Percentiles rank a stretch among this genome's conserved stretches.
Conservation (phyloP, 2,329 filamentous ascomycete genomes). For the Tolypocladium paradoxum region DNA sequence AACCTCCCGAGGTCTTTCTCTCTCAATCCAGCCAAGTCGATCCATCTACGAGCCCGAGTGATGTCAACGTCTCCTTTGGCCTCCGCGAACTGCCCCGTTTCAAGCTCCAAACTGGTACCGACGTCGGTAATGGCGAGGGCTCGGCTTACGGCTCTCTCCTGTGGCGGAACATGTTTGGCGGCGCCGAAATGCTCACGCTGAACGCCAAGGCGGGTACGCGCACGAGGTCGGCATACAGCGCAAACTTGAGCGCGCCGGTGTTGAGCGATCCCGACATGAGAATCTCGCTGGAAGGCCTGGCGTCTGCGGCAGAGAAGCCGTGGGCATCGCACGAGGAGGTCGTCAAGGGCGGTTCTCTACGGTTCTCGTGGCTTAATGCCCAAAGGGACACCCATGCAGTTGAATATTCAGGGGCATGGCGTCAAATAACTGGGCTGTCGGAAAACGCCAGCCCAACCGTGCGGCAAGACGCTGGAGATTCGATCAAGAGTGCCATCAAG, state of each 20-base stretch:
- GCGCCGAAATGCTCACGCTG: slow-evolving; percentile 78
- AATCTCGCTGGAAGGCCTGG: slow-evolving; percentile 67
- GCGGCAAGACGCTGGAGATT: slow-evolving; percentile 77
- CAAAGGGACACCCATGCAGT: slow-evolving; percentile 63
- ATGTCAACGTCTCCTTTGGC: slow-evolving; percentile 74
- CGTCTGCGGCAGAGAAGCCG: slow-evolving; percentile 75
- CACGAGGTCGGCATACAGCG: slow-evolving; percentile 84
- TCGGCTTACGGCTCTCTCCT: slow-evolving; percentile 83
- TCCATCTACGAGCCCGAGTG: slow-evolving; percentile 59
- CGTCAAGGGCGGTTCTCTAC: slow-evolving; percentile 65
- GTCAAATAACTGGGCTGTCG: slow-evolving; percentile 73
- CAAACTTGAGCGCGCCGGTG: slow-evolving; percentile 72
- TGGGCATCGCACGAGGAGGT: slow-evolving; percentile 94
- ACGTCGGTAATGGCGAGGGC: slow-evolving; percentile 86
- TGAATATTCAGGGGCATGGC: slow-evolving; percentile 73
- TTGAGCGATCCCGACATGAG: slow-evolving; percentile 74
- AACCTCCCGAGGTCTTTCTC: slow-evolving; percentile 71
- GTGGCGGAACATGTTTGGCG: slow-evolving; percentile 87
- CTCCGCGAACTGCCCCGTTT: slow-evolving; percentile 75
- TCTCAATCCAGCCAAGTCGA: slow-evolving; percentile 62
- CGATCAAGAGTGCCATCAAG: slow-evolving; percentile 75
- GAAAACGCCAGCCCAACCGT: slow-evolving; percentile 70
- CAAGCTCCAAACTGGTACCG: slow-evolving; percentile 86
- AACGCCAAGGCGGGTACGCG: slow-evolving; percentile 84
- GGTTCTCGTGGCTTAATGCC: slow-evolving; percentile 61